Percentiles rank a stretch among this genome's conserved stretches.
Conservation (phyloP, 202 grass and related monocot genomes). For the Sporobolus alterniflorus region DNA sequence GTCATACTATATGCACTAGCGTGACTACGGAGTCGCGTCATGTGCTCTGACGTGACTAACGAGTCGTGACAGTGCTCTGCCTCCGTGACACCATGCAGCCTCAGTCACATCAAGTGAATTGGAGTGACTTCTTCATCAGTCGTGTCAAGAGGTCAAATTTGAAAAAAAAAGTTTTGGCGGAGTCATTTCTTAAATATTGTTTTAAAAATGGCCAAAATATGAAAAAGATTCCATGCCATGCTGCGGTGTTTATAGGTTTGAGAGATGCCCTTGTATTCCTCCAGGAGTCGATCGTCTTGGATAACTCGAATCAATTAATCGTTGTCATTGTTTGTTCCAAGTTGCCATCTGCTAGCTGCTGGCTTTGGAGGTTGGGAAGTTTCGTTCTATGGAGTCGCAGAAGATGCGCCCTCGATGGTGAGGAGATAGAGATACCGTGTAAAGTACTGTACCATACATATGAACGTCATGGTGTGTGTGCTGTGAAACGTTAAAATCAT, state of each 20-base stretch:
- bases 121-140: too few species aligned
- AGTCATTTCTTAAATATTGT: too few species aligned
- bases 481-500: conserved; percentile 1
- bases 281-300: conserved; percentile 27
- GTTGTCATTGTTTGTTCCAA: background rate
- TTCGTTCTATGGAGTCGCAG: conserved; percentile 45
- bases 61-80: too few species aligned
- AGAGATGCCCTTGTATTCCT: conserved; percentile 13
- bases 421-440: conserved; percentile 24
- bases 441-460: conserved; percentile 3
- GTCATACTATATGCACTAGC: too few species aligned
- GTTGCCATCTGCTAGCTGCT: conserved; percentile 39
- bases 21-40: too few species aligned
- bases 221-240: too few species aligned
- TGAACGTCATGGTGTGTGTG: conserved; percentile 21
- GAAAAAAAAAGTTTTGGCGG: too few species aligned
- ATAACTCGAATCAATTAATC: background rate
- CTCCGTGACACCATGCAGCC: too few species aligned
- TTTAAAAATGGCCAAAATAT: too few species aligned
- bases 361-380: conserved; percentile 42
- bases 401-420: conserved; percentile 44
- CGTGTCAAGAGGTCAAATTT: too few species aligned
- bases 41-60: too few species aligned
- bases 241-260: background rate
- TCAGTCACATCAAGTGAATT: too few species aligned